Evolutionary conservation across 2,329 filamentous ascomycete species (phyloP).

Genomic region (Pestalotiopsis fici): DNA sequence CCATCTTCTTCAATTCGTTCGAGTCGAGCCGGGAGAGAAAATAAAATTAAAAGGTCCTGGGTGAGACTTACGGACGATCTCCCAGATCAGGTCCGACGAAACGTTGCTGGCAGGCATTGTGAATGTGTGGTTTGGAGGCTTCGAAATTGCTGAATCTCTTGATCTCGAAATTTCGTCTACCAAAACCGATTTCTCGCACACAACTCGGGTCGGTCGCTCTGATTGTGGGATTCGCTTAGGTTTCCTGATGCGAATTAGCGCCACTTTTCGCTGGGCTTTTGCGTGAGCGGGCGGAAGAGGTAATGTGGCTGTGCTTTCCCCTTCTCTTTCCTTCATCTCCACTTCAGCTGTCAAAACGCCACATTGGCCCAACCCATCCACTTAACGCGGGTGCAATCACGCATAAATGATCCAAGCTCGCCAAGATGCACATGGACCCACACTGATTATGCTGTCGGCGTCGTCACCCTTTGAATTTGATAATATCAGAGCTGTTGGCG

Average conservation of each 20-base stretch:
- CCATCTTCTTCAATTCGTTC: neutral
- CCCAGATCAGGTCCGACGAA: constrained; percentile 91
- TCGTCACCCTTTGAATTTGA: constrained; percentile 2
- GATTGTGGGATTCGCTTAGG: constrained; percentile 10
- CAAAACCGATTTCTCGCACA: neutral
- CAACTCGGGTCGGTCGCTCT: constrained; percentile 3
- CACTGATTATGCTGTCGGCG: neutral
- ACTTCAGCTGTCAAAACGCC: neutral
- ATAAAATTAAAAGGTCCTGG: neutral
- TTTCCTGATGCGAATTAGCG: constrained; percentile 5
- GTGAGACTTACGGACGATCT: constrained; percentile 80
- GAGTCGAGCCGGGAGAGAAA: neutral
- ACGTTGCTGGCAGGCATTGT: constrained; percentile 66
- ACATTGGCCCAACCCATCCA: neutral
- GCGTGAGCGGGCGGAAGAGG: neutral
- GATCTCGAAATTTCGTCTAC: constrained; percentile 7
- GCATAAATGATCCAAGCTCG: neutral
- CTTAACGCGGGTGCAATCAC: constrained; percentile 1
- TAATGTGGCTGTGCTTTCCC: neutral
- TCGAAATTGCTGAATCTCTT: constrained; percentile 3
- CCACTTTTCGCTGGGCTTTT: neutral
- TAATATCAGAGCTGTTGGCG: neutral
- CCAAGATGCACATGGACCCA: neutral
- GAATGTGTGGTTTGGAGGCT: constrained; percentile 42
- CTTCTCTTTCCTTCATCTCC: neutral